Base-by-base conservation (phyloP, 768 basidiomycete genomes). In the Lactarius vividus region DNA sequence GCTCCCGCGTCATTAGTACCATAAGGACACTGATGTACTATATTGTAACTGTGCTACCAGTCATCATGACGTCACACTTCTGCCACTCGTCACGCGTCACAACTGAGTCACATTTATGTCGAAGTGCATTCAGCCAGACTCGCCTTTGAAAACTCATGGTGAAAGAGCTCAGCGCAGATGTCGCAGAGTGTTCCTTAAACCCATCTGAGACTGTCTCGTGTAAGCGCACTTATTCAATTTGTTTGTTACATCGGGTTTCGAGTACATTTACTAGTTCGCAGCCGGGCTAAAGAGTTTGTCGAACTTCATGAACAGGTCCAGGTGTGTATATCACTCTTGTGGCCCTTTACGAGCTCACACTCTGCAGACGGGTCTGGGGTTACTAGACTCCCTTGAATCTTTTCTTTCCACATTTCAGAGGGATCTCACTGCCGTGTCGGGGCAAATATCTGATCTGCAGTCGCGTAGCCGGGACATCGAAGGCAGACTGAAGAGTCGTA, bases 321-420 rank as follows among this genome's bases (percentile, higher is more conserved):
- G 80, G 94, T 93, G 16, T 37, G 55, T 53, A 26, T 40, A 33
- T 16, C n/a, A 28, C 26, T 20, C 44, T 20, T 20, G 31, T 13
- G 8, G 10, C 15, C 7, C 37, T 56, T 33, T 0, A 28, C 31
- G 37, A 39, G 28, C 49, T 39, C 18, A 54, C 28, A 7, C 63
- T 23, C 20, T 31, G 9, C 74, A 99, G 96, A 89, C 92, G 18
- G 96, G 96, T 72, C 84, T 92, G 16, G 82, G 82, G 65, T 83
- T 98, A 23, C 81, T 99, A 61, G 88, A 94, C 73, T 93, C 93
- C 1, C 82, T 99, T 3, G 89, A 97, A 70, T 82, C 87, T 1
- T 98, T 98, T 76, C 83, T 99, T 13, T 94, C 94, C 2, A 97
- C 92, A 0, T 99, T 99, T 73, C 96, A 98, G 76, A 89, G 83